Conservation (phyloP, 164 flowering plant genomes). For the Tetrastigma voinierianum region DNA sequence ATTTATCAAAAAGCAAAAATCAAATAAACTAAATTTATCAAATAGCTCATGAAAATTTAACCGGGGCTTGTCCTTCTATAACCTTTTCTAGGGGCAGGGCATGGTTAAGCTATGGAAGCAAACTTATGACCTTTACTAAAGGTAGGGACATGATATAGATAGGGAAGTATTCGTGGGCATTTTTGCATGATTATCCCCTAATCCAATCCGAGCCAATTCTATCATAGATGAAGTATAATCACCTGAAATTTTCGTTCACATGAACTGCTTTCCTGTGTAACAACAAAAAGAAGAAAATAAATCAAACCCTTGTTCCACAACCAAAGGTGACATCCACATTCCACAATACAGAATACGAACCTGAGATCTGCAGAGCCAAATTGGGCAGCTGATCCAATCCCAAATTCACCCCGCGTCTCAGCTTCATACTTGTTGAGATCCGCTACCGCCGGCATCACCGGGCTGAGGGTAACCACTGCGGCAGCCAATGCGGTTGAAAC, state of each 20-base stretch:
- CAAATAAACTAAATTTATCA: too few relatives aligned
- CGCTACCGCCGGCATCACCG: conserved; percentile 59
- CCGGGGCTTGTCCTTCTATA: too few relatives aligned
- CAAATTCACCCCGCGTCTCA: conserved; percentile 81
- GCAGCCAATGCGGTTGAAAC: conserved; percentile 76
- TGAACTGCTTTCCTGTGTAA: conserved; percentile 83
- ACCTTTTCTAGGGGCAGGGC: too few relatives aligned
- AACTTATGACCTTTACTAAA: too few relatives aligned
- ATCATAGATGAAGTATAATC: conserved; percentile 3
- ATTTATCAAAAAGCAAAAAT: too few relatives aligned
- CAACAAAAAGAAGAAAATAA: background rate
- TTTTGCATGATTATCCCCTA: too few relatives aligned
- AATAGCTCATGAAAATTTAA: too few relatives aligned
- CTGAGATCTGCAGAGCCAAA: conserved; percentile 90
- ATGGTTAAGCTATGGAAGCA: too few relatives aligned
- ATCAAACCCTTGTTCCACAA: background rate
- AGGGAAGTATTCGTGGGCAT: too few relatives aligned
- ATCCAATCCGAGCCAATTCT: too few relatives aligned
- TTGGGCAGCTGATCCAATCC: conserved; percentile 97
- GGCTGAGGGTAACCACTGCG: conserved; percentile 49
- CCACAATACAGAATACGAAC: conserved; percentile 21
- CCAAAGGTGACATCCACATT: background rate
- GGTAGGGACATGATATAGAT: too few relatives aligned
- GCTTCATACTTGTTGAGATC: conserved; percentile 96
- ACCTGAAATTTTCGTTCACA: conserved; percentile 94